Evolutionary conservation across 352 stramenopile species (phyloP).

Genomic region (Pythium aphanidermatum): DNA sequence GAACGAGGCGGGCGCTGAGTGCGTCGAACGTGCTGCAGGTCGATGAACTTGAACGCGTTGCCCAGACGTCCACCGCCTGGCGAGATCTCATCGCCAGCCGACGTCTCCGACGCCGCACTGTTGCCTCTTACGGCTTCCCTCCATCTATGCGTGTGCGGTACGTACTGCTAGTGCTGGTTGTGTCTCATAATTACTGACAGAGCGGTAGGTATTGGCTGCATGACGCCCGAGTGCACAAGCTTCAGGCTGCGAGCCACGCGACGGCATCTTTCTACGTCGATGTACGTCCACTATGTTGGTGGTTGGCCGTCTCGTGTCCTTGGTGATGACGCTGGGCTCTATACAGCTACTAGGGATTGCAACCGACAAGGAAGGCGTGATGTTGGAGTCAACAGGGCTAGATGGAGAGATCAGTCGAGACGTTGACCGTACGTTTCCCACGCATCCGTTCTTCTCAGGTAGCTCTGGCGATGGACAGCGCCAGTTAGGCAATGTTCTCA

Average conservation of each 20-base stretch:
- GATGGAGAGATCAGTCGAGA: conserved; percentile 79
- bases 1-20: too few species aligned
- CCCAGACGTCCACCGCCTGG: background rate
- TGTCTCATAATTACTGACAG: background rate
- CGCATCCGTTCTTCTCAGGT: conserved; percentile 41
- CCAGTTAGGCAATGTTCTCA: conserved; percentile 69
- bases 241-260: conserved; percentile 9
- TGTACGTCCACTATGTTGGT: background rate
- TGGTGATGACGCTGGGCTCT: background rate
- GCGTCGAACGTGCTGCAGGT: conserved; percentile 2
- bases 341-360: conserved; percentile 35
- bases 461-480: conserved; percentile 40
- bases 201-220: conserved; percentile 17
- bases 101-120: conserved; percentile 7
- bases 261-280: conserved; percentile 9
- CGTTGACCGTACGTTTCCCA: conserved; percentile 67
- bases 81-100: background rate
- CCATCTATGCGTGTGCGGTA: background rate
- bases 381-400: conserved; percentile 42
- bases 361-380: conserved; percentile 25
- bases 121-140: conserved; percentile 8
- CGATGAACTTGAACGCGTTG: conserved; percentile 6
- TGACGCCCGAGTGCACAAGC: conserved; percentile 8
- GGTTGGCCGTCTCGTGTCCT: too few species aligned
- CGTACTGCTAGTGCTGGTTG: background rate